A percentile compares a stretch with the other conserved stretches of the same genome.
Evolutionary conservation across 306 rosid genomes (phyloP).

Genomic region (Vigna unguiculata): DNA sequence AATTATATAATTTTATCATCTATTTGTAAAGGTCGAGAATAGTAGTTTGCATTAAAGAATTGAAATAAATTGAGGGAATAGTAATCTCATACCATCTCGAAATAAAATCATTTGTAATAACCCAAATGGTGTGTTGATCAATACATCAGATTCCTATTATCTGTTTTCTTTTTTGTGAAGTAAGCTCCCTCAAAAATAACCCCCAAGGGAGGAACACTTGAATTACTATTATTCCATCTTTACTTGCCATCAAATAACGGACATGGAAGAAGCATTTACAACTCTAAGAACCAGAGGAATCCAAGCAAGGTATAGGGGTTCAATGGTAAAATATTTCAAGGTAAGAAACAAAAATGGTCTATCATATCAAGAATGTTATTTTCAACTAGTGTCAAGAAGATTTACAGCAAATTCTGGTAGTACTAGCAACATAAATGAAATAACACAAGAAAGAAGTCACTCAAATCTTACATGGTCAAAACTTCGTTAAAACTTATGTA

Average conservation of each 20-base stretch:
- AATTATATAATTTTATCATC: no score
- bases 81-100: background rate
- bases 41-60: constrained; percentile 11
- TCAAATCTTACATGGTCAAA: no score
- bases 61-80: constrained; percentile 15
- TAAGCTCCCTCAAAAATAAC: background rate
- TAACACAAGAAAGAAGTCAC: no score
- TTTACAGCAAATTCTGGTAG: no score
- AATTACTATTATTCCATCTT: background rate
- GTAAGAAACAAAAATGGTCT: no score
- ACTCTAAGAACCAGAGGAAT: background rate
- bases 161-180: constrained; percentile 10
- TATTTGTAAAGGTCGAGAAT: no score
- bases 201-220: background rate
- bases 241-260: background rate
- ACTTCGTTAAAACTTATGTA: no score
- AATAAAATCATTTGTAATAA: constrained; percentile 17
- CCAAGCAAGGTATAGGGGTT: background rate
- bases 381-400: no score
- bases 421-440: no score
- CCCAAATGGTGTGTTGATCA: constrained; percentile 1
- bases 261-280: background rate
- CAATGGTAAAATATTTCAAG: no score
- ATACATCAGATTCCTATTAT: background rate
- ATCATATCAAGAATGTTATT: no score